Evolutionary conservation across 139 green algal genomes (phyloP).

Genomic region (Auxenochlorella protothecoides): DNA sequence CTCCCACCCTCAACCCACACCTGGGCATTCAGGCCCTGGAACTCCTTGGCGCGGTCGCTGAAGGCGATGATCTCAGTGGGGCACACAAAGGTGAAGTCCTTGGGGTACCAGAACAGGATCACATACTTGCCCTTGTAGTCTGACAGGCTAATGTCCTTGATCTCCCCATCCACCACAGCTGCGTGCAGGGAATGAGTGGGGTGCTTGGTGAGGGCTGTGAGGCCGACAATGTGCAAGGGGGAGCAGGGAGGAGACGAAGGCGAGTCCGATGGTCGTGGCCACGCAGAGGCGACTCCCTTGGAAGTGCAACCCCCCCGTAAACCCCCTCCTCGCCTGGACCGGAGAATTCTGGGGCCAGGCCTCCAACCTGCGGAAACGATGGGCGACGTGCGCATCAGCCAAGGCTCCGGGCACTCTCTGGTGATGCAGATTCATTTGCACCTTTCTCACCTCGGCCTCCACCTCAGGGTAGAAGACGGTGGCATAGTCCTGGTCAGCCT

Average conservation of each 20-base stretch:
- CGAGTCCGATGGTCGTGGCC: not conserved
- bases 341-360: not conserved
- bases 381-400: not conserved
- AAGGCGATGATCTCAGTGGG: conserved; percentile 84
- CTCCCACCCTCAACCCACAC: not conserved
- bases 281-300: not conserved
- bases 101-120: conserved; percentile 40
- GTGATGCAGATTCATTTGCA: not conserved
- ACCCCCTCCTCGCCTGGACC: not conserved
- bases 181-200: conserved; percentile 3
- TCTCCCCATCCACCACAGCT: conserved; percentile 58
- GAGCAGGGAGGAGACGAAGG: not conserved
- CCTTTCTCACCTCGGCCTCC: not conserved
- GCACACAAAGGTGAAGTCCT: conserved; percentile 43
- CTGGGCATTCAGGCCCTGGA: conserved; percentile 62
- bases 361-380: not conserved
- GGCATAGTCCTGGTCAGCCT: too few species aligned
- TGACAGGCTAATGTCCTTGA: conserved; percentile 35
- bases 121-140: conserved; percentile 59
- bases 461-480: not conserved
- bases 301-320: too few species aligned
- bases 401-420: too few species aligned
- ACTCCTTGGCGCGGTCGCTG: conserved; percentile 69
- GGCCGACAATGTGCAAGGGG: too few species aligned
- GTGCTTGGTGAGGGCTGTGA: too few species aligned